Base-by-base conservation (phyloP, 805 yeast genomes). In the Ogataea ganodermae region DNA sequence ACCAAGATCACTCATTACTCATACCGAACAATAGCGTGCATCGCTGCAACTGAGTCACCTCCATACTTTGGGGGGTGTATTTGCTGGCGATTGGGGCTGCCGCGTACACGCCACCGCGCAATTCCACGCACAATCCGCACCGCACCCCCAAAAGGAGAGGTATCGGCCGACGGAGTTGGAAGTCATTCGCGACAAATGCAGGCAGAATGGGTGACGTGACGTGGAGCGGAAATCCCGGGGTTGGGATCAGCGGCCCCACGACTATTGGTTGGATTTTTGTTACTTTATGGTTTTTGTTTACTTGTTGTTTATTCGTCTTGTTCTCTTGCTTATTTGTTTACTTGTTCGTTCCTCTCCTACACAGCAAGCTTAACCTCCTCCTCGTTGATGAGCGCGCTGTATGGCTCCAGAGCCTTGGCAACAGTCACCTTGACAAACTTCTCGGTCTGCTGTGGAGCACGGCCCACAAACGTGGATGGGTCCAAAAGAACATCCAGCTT, bases 361-460 rank as follows among this genome's bases (percentile, higher is more conserved):
- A 40, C 43, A 59, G 81, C 81, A 66, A 94, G 79, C 59, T 87
- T 81, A 48, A 88, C 94, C 59, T 78, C 80, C 61, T 84, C 89
- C 39, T 76, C 68, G 58, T 81, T 78, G 60, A 94, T 74, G 57
- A 71, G 66, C 41, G 78, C 62, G 62, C 78, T 66, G 72, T 77
- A 86, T 43, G 89, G 88, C 53, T 73, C 77, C 56, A 94, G 76
- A 32, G 97, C 98, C 58, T 83, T 72, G 45, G 83, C 85, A 48
- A 94, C 98, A 50, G 92, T 95, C 48, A 78, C 80, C 49, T 80
- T 79, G 57, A 94, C 84, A 65, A 94, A 94, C 72, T 91, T 92
- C 68, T 86, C 96, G 48, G 96, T 89, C 75, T 94, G 99, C 72
- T 91, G 86, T 36, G 98, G 98, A 46, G 99, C 99, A 71, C 99